Evolutionary conservation across 169 alveolate species (phyloP), one percentile per base, ranked within the genome.

Genomic region (Babesia caballi): DNA sequence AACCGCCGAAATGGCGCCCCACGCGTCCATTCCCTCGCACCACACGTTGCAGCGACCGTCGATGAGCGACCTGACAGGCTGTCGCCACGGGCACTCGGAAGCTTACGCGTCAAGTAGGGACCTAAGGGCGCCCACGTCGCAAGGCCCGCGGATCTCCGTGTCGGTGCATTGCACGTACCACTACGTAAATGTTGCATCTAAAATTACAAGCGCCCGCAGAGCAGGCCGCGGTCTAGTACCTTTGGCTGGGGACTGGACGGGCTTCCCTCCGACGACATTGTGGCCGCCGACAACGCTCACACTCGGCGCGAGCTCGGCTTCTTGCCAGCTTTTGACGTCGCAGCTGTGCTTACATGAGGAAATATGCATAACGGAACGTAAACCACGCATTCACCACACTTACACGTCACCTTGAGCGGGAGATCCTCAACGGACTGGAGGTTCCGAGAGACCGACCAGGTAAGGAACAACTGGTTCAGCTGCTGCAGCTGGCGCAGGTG

Each of bases 161-260:
- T 66, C 85, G 2, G 38, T 65, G 58, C 71, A 66, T 41, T 76
- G 85, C 42, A 66, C 81, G 50, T 76, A 76, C 85, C 85, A 76
- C 85, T 76, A 56, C 30, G 40, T 27, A 52, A 56, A 50, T 3
- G 15, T 41, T 9, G 12, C 9, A 19, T 4, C 3, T 50, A 25
- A 32, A 66, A 66, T 66, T 50, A 66, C 9, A 1, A 66, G 42
- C 38, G 52, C 75, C 28, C 25, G 17, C 25, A 12, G 51, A 14
- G 40, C 32, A 50, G 49, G 73, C 25, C 15, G 7, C 28, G 50
- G 28, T 46, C 15, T 7, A 63, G 49, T 63, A 63, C 73, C 58
- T 63, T 47, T 0, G 47, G n/a, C 30, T 27, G 61, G 36, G 30
- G 41, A 19, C 40, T 14, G 46, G 38, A 46, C 7, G 47, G 2